Evolutionary conservation across 805 yeast species (phyloP), one percentile per base, ranked within the genome.

Genomic region (Candida schatavii): DNA sequence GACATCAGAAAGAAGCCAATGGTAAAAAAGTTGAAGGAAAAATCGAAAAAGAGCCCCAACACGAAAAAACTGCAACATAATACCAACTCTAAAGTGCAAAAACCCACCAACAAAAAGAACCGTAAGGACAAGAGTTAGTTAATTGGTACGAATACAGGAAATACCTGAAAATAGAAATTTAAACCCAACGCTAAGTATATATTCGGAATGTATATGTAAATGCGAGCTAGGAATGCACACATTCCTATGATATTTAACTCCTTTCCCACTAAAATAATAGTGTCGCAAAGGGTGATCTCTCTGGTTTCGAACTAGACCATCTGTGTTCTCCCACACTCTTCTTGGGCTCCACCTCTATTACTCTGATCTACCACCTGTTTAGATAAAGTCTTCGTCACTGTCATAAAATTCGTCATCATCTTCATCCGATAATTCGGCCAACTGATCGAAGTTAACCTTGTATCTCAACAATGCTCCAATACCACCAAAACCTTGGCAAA

Each of bases 401-500:
- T 81, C 89, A 66, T 81, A 89, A 63, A 83, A 85, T 64, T 88
- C 95, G 46, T 70, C 75, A 23, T 23, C 27, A 31, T 31, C 35
- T 59, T 90, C 97, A 49, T 88, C 95, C 45, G 82, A 75, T 43
- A 88, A 97, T 41, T 88, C 95, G 40, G 74, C 85, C 61, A 93
- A 78, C 74, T 89, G 97, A 66, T 93, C 99, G 58, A 93, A 93
- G 73, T 93, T 93, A 55, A 93, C 93, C 70, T 89, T 89, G 71
- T 93, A 93, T 73, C 99, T 88, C 64, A 93, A 74, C 55, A 93
- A 64, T 44, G 97, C 97, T 66, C 99, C 99, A 52, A 93, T 80
- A 72, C 99, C 99, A 85, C 99, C 99, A 61, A 93, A 93, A 46
- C 99, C 99, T 56, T 82, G 84, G 46, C 85, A 95, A 68, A 93